Percentiles rank a stretch among this genome's conserved stretches.
These are phyloP conservation scores for Chenopodium quinoa DNA, from an alignment of 148 eudicot genomes.

Conservation along the genomic window DNA sequence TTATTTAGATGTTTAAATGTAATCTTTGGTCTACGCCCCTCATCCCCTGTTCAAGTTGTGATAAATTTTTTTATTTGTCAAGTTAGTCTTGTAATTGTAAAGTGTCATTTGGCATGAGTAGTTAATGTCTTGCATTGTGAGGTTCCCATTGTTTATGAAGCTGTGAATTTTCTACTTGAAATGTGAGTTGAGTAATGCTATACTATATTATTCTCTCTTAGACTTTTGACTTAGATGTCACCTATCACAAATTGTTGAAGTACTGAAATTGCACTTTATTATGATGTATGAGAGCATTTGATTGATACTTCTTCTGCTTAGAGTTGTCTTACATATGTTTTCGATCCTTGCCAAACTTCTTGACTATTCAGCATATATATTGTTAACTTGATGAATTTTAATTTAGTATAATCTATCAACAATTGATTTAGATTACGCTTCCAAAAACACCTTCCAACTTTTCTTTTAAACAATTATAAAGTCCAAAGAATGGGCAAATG, in stretches of 20 bases:
- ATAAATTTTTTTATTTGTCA: too few species aligned
- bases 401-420: not conserved
- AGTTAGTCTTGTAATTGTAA: not conserved
- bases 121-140: not conserved
- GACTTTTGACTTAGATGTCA: not conserved
- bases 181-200: not conserved
- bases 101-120: not conserved
- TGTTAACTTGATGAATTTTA: not conserved
- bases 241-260: not conserved
- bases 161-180: not conserved
- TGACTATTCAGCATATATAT: not conserved
- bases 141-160: not conserved
- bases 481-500: not conserved
- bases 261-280: not conserved
- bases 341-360: not conserved
- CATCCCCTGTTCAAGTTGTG: too few species aligned
- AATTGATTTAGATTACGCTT: not conserved
- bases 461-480: not conserved
- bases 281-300: not conserved
- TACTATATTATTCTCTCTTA: not conserved
- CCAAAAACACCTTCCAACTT: not conserved
- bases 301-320: not conserved
- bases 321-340: not conserved
- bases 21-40: not conserved
- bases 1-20: not conserved